A percentile compares a stretch with the other conserved stretches of the same genome.
These are phyloP conservation scores for Desmodesmus armatus DNA, from an alignment of 139 green algal genomes.

Conservation along the genomic window DNA sequence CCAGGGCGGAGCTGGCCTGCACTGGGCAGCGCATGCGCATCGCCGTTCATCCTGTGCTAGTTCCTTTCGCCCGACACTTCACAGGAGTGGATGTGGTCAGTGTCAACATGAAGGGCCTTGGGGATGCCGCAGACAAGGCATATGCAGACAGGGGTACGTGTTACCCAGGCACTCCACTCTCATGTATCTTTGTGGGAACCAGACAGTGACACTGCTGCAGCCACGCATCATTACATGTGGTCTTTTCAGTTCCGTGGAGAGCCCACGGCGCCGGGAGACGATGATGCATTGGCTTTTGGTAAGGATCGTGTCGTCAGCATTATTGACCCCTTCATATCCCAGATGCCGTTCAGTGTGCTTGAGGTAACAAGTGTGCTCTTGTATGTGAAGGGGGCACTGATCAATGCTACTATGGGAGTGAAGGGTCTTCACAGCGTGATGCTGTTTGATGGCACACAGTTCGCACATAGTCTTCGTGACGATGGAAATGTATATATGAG, in stretches of 20 bases:
- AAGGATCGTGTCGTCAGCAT: no score
- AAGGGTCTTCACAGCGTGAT: not conserved
- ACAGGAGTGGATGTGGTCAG: not conserved
- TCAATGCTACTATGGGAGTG: not conserved
- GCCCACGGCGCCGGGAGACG: no score
- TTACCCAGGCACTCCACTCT: no score
- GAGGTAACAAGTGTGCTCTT: not conserved
- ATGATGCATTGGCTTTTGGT: no score
- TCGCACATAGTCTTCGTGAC: not conserved
- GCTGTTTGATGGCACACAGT: not conserved
- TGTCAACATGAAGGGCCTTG: not conserved
- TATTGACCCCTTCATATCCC: not conserved
- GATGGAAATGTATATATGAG: not conserved
- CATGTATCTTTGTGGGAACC: no score
- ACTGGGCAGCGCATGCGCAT: not conserved
- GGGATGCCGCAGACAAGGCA: no score
- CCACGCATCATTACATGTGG: no score
- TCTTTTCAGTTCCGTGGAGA: no score
- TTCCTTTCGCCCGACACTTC: not conserved
- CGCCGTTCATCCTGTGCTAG: not conserved
- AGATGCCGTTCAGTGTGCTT: not conserved
- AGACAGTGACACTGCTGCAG: not conserved
- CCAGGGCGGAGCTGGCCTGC: not conserved
- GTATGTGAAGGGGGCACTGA: not conserved
- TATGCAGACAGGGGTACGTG: not conserved